Percentiles rank a stretch among this genome's conserved stretches.
phyloP scores from a whole-genome alignment of 805 yeast genomes.

The Candida insectalens region DNA sequence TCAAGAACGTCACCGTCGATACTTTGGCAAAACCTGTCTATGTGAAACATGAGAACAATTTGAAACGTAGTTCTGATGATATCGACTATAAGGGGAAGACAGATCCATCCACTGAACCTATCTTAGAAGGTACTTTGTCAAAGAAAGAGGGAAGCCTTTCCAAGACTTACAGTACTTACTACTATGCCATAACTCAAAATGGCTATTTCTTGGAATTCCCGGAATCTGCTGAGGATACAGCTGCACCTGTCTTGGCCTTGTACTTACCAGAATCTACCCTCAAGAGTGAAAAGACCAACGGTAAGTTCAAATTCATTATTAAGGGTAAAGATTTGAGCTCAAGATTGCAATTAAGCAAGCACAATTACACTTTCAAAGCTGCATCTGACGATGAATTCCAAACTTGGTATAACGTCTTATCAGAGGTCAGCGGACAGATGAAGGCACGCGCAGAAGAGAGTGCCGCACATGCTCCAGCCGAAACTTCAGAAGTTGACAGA shows the following conservation, averaged over 20 bases:
- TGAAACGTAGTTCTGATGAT: slow-evolving; percentile 26
- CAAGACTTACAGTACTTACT: slow-evolving; percentile 33
- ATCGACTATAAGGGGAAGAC: slow-evolving; percentile 30
- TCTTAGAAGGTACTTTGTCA: slow-evolving; percentile 36
- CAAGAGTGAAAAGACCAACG: slow-evolving; percentile 21
- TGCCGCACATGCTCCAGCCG: background rate
- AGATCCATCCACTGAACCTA: slow-evolving; percentile 32
- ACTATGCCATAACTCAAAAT: slow-evolving; percentile 37
- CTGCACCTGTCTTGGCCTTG: slow-evolving; percentile 33
- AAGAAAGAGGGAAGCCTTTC: slow-evolving; percentile 34
- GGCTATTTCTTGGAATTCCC: slow-evolving; percentile 37
- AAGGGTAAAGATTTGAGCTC: slow-evolving; percentile 29
- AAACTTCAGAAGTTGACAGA: too few species aligned
- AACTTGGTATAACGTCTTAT: slow-evolving; percentile 35
- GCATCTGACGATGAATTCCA: slow-evolving; percentile 33
- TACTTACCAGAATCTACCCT: slow-evolving; percentile 37
- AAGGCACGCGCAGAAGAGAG: background rate
- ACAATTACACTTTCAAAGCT: slow-evolving; percentile 30
- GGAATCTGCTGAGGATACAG: slow-evolving; percentile 32
- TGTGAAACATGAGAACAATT: slow-evolving; percentile 7
- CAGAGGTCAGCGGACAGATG: slow-evolving; percentile 18
- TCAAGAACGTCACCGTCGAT: slow-evolving; percentile 2
- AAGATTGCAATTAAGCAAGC: slow-evolving; percentile 32
- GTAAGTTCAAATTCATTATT: slow-evolving; percentile 29
- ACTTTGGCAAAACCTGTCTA: slow-evolving; percentile 4